phyloP scores from a whole-genome alignment of 2,329 filamentous ascomycete species.

The Fusarium ambrosium region DNA sequence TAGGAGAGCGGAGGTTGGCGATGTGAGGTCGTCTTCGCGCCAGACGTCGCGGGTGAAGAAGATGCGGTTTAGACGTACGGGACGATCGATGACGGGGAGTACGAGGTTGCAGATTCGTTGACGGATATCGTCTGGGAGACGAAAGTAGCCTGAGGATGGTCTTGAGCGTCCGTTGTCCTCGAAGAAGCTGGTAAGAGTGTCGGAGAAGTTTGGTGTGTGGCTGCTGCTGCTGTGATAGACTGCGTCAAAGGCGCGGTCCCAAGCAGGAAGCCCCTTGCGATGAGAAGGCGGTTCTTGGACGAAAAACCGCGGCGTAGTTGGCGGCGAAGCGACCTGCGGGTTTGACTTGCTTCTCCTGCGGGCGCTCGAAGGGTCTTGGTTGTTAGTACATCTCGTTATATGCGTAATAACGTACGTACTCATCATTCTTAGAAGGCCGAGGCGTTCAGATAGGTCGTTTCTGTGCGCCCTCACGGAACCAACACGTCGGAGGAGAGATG shows the following conservation, averaged over 20 bases:
- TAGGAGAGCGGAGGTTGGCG: conserved; percentile 44
- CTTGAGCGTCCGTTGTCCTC: conserved; percentile 25
- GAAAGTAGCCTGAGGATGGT: conserved; percentile 31
- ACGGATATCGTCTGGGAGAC: conserved; percentile 46
- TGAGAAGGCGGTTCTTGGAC: conserved; percentile 3
- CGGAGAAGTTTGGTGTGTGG: conserved; percentile 28
- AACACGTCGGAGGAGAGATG: conserved; percentile 35
- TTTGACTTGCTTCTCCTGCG: conserved; percentile 34
- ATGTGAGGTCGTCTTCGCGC: conserved; percentile 52
- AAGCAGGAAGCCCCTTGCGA: conserved; percentile 46
- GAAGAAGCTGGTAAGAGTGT: conserved; percentile 44
- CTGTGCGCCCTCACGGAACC: conserved; percentile 13
- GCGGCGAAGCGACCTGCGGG: conserved; percentile 9
- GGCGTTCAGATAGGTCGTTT: conserved; percentile 26
- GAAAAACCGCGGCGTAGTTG: conserved; percentile 9
- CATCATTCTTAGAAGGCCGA: conserved; percentile 28
- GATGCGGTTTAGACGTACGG: conserved; percentile 49
- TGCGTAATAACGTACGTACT: conserved; percentile 19
- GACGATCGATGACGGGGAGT: conserved; percentile 37
- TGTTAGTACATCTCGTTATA: neutral
- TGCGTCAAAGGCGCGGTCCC: conserved; percentile 55
- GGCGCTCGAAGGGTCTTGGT: conserved; percentile 2
- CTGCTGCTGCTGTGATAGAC: conserved; percentile 48
- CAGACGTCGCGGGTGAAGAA: conserved; percentile 50
- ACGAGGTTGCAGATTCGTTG: conserved; percentile 47